Evolutionary conservation across 306 rosid species (phyloP), one percentile per base, ranked within the genome.

Genomic region (Mimosa bimucronata): DNA sequence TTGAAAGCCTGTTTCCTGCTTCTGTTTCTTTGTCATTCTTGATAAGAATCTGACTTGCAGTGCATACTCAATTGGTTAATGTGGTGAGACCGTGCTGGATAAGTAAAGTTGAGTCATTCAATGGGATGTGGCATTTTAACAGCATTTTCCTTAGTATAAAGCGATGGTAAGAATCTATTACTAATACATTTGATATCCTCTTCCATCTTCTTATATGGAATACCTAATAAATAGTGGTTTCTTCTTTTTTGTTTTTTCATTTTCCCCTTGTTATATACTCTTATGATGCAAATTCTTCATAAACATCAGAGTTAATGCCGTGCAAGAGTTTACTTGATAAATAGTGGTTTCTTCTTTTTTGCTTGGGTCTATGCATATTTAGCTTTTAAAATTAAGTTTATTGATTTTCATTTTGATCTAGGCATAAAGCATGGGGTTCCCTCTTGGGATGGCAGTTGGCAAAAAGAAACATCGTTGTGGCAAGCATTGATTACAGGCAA

Each of bases 21-120:
- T 58, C 42, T 68, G 16, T 26, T 58, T 66, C 25, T 16, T 12
- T 76, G 23, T 65, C 66, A 53, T 80, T 38, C 78, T 77, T 81
- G 78, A 76, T 74, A 30, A 75, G 76, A 84, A 74, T 83, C 71
- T 76, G 21, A 73, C 29, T 72, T 41, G 76, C 37, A 53, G 72
- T 85, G 89, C 90, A 94, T 97, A 73, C 90, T 77, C 9, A 61
- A 75, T n/a, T 83, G 92, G 89, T 91, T 82, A 83, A 81, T 81
- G 94, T 94, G 83, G 88, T 80, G 82, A 89, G 98, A 69, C 95
- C 97, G 0, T 83, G 97, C 89, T 94, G 97, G 97, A 88, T 91
- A 53, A 94, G 97, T 80, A 90, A 94, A 82, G 74, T 94, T 46
- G 97, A 92, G 88, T 97, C 95, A 15, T 94, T 90, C 80, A 94